Evolutionary conservation across 2,329 filamentous ascomycete genomes (phyloP).

Genomic region (Pleomassaria siparia): DNA sequence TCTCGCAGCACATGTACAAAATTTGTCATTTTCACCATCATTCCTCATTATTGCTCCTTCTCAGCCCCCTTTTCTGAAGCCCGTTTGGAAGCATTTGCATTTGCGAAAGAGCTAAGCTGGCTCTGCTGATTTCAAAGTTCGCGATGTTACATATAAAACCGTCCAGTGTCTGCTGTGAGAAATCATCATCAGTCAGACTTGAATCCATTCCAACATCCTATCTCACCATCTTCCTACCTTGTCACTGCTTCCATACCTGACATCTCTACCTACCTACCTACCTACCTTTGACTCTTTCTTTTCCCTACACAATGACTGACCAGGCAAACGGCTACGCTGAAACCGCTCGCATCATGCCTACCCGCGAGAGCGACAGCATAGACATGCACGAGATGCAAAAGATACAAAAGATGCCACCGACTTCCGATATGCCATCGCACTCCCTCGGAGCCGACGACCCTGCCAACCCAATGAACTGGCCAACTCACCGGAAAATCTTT

Average conservation of each 20-base stretch:
- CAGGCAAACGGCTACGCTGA: constrained; percentile 2
- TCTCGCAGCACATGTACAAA: too few species aligned
- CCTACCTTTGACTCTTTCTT: neutral
- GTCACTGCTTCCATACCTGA: neutral
- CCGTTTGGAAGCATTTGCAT: constrained; percentile 5
- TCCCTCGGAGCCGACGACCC: constrained; percentile 14
- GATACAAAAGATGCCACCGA: constrained; percentile 6
- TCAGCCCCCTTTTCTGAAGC: neutral
- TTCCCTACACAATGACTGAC: constrained; percentile 4
- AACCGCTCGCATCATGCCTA: constrained; percentile 5
- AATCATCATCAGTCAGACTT: neutral
- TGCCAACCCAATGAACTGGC: constrained; percentile 24
- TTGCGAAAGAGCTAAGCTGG: neutral
- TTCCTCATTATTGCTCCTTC: neutral
- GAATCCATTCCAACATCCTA: neutral
- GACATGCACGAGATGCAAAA: constrained; percentile 7
- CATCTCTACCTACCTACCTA: neutral
- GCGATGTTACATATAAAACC: constrained; percentile 3
- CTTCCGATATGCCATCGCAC: constrained; percentile 14
- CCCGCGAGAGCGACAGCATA: constrained; percentile 3
- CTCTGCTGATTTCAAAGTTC: neutral
- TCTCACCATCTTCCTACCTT: neutral
- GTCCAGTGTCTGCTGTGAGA: neutral
- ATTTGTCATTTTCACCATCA: neutral
- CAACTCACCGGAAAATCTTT: constrained; percentile 14